Evolutionary conservation across 2,329 filamentous ascomycete species (phyloP).

Genomic region (Penicillium fuscoglaucum): DNA sequence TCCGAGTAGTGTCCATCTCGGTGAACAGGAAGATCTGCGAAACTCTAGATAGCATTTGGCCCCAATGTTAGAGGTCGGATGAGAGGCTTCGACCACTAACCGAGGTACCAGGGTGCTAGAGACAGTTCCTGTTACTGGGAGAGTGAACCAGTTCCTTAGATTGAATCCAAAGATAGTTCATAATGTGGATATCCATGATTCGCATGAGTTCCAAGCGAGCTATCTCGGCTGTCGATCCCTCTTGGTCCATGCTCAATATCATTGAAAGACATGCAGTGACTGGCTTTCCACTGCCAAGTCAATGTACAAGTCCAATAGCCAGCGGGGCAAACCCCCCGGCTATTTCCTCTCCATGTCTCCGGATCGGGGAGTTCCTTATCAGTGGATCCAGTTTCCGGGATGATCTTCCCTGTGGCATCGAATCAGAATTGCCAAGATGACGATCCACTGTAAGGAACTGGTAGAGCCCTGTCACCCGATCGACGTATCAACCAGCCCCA

Average conservation of each 20-base stretch:
- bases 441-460: constrained; percentile 16
- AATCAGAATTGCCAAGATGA: constrained; percentile 9
- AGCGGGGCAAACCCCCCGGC: background rate
- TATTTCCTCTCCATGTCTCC: constrained; percentile 6
- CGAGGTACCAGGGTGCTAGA: constrained; percentile 1
- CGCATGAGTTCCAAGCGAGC: constrained; percentile 13
- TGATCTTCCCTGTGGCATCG: constrained; percentile 10
- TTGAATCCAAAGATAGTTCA: background rate
- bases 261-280: background rate
- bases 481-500: background rate
- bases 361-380: constrained; percentile 16
- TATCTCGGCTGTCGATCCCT: constrained; percentile 18
- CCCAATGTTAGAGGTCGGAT: background rate
- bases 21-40: constrained; percentile 10
- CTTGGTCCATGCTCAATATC: constrained; percentile 8
- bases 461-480: background rate
- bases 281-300: background rate
- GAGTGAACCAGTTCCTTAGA: constrained; percentile 1
- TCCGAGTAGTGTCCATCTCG: background rate
- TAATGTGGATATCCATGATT: background rate
- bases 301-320: constrained; percentile 10
- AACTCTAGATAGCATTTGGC: constrained; percentile 18
- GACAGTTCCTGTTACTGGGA: background rate
- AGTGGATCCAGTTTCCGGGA: constrained; percentile 14
- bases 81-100: background rate